Base-by-base conservation (phyloP, 1,139 yeast species). In the Hyphopichia burtonii region DNA sequence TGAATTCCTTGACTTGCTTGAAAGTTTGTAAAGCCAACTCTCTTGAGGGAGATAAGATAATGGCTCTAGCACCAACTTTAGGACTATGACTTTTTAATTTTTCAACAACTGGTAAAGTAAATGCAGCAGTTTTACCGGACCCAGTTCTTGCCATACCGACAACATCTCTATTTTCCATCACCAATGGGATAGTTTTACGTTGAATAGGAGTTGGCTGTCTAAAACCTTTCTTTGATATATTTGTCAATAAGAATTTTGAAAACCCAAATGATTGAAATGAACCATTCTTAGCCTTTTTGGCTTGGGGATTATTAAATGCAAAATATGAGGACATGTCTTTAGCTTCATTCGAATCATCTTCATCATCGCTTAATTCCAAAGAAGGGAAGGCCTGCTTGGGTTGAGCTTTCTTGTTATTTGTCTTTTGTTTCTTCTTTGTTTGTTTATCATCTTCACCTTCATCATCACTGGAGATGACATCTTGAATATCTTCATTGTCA, bases 61-160 rank as follows among this genome's bases (percentile, higher is more conserved):
- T 72, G 1, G 96, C 96, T 52, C 98, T 75, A 2, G 83, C 83
- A 45, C 97, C 97, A 34, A 85, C 83, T 54, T 81, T 84, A 30
- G 96, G 90, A 38, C 87, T 80, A 59, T 93, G 98, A 8, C 80
- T 66, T 59, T 87, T 88, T 49, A 91, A 71, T 55, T 79, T 84
- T 56, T 94, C 98, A 52, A 94, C 76, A 70, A 94, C 77, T 2
- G 99, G 99, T 44, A 94, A 68, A n/a, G 89, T 80, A 61, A 94
- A 94, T 1, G 99, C 99, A 4, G 98, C 98, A 0, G 99, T 94
- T 61, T 94, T 94, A 73, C 99, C 99, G 27, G 96, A 87, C 55
- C 99, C 99, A 1, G 99, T 94, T 58, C 98, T 79, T 17, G 99
- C 99, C 96, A 94, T 94, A 56, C 98, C 99, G 17, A 94, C 99